Conservation (phyloP, 257 asterid genomes). For the Ligustrum vulgare region DNA sequence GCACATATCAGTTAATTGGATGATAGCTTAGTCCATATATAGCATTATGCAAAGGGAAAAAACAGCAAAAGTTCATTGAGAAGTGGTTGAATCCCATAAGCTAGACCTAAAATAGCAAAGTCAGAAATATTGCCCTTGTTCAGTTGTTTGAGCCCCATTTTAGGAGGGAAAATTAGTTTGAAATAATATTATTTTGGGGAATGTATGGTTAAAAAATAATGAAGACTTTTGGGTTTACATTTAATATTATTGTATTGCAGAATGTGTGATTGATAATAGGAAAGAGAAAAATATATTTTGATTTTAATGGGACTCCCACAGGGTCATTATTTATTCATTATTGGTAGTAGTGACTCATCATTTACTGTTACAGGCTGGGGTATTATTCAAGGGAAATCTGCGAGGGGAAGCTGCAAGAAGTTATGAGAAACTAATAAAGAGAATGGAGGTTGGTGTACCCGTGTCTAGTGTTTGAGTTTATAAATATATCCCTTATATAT, state of each 20-base stretch:
- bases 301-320: too few relatives aligned
- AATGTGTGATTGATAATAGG: too few relatives aligned
- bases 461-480: conserved; percentile 17
- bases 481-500: too few relatives aligned
- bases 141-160: too few relatives aligned
- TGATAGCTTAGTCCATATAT: neutral
- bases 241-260: too few relatives aligned
- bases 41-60: conserved; percentile 6
- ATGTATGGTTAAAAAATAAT: too few relatives aligned
- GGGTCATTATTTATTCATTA: neutral
- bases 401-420: conserved; percentile 84
- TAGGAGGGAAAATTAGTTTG: too few relatives aligned
- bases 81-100: neutral
- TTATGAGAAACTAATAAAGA: conserved; percentile 73
- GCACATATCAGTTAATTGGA: too few relatives aligned
- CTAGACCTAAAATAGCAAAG: neutral
- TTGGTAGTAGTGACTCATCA: neutral
- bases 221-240: too few relatives aligned
- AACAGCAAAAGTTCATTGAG: neutral
- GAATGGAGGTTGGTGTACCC: conserved; percentile 69
- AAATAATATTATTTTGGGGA: too few relatives aligned
- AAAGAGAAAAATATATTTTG: too few relatives aligned
- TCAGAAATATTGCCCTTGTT: neutral
- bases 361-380: conserved; percentile 69
- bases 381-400: conserved; percentile 86